A percentile compares a stretch with the other conserved stretches of the same genome.
Evolutionary conservation across 2,329 filamentous ascomycete genomes (phyloP).

Genomic region (Colletotrichum sp.): DNA sequence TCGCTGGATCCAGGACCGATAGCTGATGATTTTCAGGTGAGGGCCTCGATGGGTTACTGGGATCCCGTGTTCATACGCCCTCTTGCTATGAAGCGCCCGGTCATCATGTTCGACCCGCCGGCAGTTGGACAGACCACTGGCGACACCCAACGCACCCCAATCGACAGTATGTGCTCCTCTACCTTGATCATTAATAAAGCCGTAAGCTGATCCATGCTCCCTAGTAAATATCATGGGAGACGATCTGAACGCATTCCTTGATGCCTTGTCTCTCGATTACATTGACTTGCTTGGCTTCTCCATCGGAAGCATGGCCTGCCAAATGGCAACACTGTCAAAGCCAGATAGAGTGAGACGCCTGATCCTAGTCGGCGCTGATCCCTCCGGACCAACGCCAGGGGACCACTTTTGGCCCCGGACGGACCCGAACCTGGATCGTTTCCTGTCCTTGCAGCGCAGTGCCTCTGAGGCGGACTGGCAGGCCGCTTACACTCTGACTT

Average conservation of each 20-base stretch:
- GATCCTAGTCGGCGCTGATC: neutral
- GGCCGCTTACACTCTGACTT: neutral
- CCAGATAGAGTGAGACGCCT: neutral
- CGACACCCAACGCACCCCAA: neutral
- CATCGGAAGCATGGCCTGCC: constrained; percentile 3
- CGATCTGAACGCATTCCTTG: constrained; percentile 4
- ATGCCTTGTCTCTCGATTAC: neutral
- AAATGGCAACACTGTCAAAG: neutral
- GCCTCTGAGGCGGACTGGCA: constrained; percentile 1
- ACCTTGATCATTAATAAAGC: too few species aligned
- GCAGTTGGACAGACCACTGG: neutral
- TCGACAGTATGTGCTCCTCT: neutral
- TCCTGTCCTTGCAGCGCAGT: neutral
- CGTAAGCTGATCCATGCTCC: neutral
- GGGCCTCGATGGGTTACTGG: constrained; percentile 11
- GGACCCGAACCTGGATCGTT: neutral
- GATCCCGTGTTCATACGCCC: constrained; percentile 3
- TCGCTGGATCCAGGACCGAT: neutral
- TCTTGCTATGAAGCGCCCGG: neutral
- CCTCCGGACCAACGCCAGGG: neutral
- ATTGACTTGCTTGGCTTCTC: constrained; percentile 8
- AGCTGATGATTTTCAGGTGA: neutral
- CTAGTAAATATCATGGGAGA: constrained; percentile 1
- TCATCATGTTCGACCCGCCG: constrained; percentile 13
- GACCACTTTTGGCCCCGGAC: constrained; percentile 8